phyloP scores from a whole-genome alignment of 768 basidiomycete species.

The Trametes cinnabarina region DNA sequence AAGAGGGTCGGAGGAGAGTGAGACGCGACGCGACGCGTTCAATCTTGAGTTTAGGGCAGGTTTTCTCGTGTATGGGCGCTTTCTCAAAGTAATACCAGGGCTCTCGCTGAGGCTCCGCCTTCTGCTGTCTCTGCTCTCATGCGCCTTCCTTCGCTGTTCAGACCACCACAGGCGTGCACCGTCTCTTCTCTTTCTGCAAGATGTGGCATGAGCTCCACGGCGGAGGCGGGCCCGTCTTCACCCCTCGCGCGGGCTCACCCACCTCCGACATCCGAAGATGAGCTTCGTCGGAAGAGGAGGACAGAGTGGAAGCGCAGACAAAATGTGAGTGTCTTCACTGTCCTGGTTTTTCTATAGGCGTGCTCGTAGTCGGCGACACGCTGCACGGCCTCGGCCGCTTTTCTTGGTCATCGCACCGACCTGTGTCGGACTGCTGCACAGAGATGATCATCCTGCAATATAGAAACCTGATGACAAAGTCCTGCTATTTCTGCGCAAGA shows the following conservation, averaged over 20 bases:
- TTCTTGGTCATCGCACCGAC: too few species aligned
- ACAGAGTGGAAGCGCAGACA: conserved; percentile 79
- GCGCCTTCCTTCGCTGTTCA: background rate
- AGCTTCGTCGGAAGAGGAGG: conserved; percentile 44
- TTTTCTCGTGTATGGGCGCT: conserved; percentile 13
- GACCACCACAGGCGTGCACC: background rate
- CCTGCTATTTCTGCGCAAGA: too few species aligned
- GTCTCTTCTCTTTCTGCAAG: background rate
- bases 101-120: background rate
- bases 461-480: too few species aligned
- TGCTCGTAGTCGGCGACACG: background rate
- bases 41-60: conserved; percentile 18
- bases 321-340: conserved; percentile 59
- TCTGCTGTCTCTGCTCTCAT: background rate
- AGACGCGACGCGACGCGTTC: conserved; percentile 21
- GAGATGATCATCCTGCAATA: too few species aligned
- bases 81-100: background rate
- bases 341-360: too few species aligned
- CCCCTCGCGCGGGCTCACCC: background rate
- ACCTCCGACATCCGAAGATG: conserved; percentile 12
- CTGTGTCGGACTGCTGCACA: too few species aligned
- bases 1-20: background rate
- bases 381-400: too few species aligned
- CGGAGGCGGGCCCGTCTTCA: conserved; percentile 6
- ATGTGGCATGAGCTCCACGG: background rate